Base-by-base conservation (phyloP, 1,284 basidiomycete species). In the Cryptococcus sp. region DNA sequence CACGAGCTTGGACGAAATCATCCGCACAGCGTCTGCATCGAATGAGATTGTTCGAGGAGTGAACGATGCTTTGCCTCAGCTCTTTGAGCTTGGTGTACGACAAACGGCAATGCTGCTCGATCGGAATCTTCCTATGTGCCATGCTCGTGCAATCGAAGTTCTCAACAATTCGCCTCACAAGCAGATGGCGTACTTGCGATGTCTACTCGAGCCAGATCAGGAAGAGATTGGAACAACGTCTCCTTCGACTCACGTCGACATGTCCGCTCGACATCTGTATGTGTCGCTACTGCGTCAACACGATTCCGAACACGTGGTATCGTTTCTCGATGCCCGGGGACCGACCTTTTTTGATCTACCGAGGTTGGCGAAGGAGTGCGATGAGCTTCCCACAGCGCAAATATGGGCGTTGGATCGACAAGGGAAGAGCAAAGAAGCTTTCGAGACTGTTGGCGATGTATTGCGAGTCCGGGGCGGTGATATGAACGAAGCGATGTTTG, bases 61-160 rank as follows among this genome's bases (percentile, higher is more conserved):
- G 16, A 76, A 83, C 6, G 78, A 82, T 13, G 83, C 86, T 1
- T 78, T 93, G 7, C 84, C 86, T 10, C 81, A 82, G 11, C 82
- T 96, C 11, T 79, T 94, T 35, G 80, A 84, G 25, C 71, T 82
- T 7, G 86, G 86, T 55, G 76, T 92, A 13, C 72, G 82, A 17
- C 83, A 83, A 60, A 91, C 91, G 0, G 92, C 90, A 1, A 71
- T 79, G 13, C 79, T 97, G n/a, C 67, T 97, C 41, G 88, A 95
- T 65, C 83, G 82, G 25, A 84, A 87, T 76, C 35, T 60, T 19
- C 61, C 64, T 1, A 16, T 43, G 1, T 58, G 69, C 11, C 61
- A 65, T 35, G n/a, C 47, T 15, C 50, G 45, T 22, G 63, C 61
- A 2, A 59, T 75, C 25, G 45, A 52, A 0, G 22, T 52, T 8